Evolutionary conservation across 2,329 filamentous ascomycete species (phyloP).

Genomic region (Endoconidiophora laricicola): DNA sequence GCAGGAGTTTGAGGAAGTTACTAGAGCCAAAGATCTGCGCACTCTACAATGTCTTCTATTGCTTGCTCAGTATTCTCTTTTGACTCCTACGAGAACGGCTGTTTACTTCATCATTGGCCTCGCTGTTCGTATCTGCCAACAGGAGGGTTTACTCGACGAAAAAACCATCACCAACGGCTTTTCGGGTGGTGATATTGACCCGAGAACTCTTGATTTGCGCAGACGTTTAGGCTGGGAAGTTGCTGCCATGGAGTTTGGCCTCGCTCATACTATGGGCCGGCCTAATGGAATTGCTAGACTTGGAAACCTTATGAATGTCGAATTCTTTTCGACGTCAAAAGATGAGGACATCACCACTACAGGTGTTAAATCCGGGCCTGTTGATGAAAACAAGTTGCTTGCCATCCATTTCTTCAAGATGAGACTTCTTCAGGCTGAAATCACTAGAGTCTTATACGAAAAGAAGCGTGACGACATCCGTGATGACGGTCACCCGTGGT

Average conservation of each 20-base stretch:
- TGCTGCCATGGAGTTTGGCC: conserved; percentile 70
- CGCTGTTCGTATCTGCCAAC: conserved; percentile 74
- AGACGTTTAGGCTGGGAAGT: conserved; percentile 79
- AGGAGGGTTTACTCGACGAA: conserved; percentile 75
- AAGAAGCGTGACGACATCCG: conserved; percentile 62
- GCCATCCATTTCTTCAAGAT: conserved; percentile 90
- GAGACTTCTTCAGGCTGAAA: conserved; percentile 74
- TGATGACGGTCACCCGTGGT: conserved; percentile 77
- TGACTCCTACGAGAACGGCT: conserved; percentile 81
- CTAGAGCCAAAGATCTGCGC: conserved; percentile 76
- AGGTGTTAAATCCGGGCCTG: conserved; percentile 55
- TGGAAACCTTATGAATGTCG: conserved; percentile 69
- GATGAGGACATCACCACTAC: conserved; percentile 68
- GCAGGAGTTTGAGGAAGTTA: conserved; percentile 63
- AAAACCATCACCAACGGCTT: conserved; percentile 59
- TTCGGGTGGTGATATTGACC: conserved; percentile 43
- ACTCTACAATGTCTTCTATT: conserved; percentile 80
- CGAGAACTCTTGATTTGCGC: conserved; percentile 74
- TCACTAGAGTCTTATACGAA: conserved; percentile 71
- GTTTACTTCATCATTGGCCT: conserved; percentile 88
- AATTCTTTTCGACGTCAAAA: conserved; percentile 66
- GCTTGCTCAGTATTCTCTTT: conserved; percentile 77
- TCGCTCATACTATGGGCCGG: conserved; percentile 75
- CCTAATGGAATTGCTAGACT: conserved; percentile 71
- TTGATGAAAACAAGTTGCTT: conserved; percentile 69